phyloP scores from a whole-genome alignment of 2,329 filamentous ascomycete species.

The Xylaria multiplex region DNA sequence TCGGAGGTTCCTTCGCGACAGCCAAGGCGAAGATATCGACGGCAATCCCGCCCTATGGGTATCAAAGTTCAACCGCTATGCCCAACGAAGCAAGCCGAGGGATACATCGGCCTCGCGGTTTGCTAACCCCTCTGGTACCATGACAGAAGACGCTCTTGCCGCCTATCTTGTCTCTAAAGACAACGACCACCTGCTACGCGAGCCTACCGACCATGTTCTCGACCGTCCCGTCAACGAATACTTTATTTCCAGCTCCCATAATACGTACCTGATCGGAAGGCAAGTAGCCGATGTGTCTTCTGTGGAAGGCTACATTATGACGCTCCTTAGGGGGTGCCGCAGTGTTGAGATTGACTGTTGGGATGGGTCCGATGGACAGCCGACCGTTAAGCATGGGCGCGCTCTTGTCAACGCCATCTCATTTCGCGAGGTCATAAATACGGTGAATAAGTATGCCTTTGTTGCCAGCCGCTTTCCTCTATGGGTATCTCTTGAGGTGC shows the following conservation, averaged over 20 bases:
- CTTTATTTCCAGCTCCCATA: conserved; percentile 98
- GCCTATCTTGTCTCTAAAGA: conserved; percentile 78
- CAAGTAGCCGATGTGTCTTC: conserved; percentile 92
- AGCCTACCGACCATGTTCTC: conserved; percentile 70
- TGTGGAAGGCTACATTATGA: conserved; percentile 92
- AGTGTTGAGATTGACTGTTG: conserved; percentile 98
- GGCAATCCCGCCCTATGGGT: conserved; percentile 74
- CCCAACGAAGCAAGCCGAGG: conserved; percentile 66
- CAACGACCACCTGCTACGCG: conserved; percentile 73
- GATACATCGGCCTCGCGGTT: conserved; percentile 56
- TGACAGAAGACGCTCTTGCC: conserved; percentile 83
- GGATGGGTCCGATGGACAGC: conserved; percentile 89
- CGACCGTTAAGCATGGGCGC: conserved; percentile 89
- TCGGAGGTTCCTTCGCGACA: conserved; percentile 74
- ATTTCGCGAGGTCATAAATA: conserved; percentile 90
- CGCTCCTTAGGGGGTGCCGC: conserved; percentile 87
- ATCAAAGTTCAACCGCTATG: conserved; percentile 75
- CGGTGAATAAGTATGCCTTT: conserved; percentile 96
- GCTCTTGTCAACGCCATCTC: conserved; percentile 89
- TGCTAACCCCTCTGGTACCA: conserved; percentile 63
- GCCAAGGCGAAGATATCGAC: conserved; percentile 81
- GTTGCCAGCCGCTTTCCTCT: conserved; percentile 86
- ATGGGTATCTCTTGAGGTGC: conserved; percentile 94
- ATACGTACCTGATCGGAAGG: conserved; percentile 92
- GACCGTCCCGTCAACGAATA: conserved; percentile 94